Evolutionary conservation across 2,329 filamentous ascomycete species (phyloP), one percentile per base, ranked within the genome.

Genomic region (Aspergillus sergii): DNA sequence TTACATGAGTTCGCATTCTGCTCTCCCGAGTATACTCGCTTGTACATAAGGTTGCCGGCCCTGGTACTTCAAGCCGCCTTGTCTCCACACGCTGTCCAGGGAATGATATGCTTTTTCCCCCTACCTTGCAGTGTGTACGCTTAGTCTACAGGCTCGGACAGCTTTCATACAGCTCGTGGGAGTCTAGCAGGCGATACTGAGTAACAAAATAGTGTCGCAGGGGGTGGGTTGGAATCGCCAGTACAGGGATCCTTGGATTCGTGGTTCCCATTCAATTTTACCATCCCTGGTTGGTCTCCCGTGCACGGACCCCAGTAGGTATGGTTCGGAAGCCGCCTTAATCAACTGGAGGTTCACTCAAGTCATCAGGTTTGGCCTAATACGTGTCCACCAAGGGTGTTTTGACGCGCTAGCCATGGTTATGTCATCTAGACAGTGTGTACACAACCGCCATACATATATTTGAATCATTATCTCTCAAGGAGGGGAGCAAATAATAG

Each of bases 41-140:
- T 64, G 60, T 68, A 62, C 54, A 66, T 62, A 62, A n/a, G 14
- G 39, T 41, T 53, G 54, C 23, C 34, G 34, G 59, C 23, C 30
- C 19, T 28, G 34, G 21, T 36, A 16, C 28, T 43, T 23, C 48
- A 26, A 36, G 48, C n/a, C 60, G 46, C 57, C 23, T 32, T 43
- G 16, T 56, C 30, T 57, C 46, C 32, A 28, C 32, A 11, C n/a
- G 9, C 16, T 23, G 21, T 21, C 10, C n/a, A 21, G 21, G 32
- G 6, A n/a, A 36, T 55, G 32, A 36, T 39, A 39, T 39, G 5
- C 32, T 19, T 26, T 39, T 19, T 19, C 19, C 10, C 16, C 28
- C 16, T 30, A 6, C 21, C 10, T 14, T 23, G 4, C 43, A 12
- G 11, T 46, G 43, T 36, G 51, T 54, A 36, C 11, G 10, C 19